phyloP scores from a whole-genome alignment of 2,329 filamentous ascomycete genomes.

The Aspergillus sp. region DNA sequence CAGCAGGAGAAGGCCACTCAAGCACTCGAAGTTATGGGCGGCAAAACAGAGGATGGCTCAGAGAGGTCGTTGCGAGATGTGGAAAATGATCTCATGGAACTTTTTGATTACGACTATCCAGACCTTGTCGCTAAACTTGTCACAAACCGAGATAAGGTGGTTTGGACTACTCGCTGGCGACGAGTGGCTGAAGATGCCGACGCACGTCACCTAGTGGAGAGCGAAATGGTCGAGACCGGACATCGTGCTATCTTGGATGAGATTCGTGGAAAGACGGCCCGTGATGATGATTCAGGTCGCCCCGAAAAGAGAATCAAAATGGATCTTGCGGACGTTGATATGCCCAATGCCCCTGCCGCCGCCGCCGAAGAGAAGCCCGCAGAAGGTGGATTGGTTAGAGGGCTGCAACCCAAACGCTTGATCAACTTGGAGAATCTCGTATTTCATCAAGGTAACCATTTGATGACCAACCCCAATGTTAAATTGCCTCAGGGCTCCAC shows the following conservation, averaged over 20 bases:
- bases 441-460: slow-evolving; percentile 96
- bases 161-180: slow-evolving; percentile 90
- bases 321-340: slow-evolving; percentile 82
- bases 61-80: slow-evolving; percentile 88
- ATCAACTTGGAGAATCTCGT: slow-evolving; percentile 95
- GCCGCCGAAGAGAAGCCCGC: slow-evolving; percentile 53
- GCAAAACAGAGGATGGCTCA: slow-evolving; percentile 69
- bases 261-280: slow-evolving; percentile 67
- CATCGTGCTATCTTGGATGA: slow-evolving; percentile 85
- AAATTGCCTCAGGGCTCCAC: slow-evolving; percentile 91
- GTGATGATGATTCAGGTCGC: slow-evolving; percentile 58
- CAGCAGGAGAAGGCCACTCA: slow-evolving; percentile 90
- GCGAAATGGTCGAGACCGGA: slow-evolving; percentile 87
- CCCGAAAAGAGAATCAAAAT: slow-evolving; percentile 80
- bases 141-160: slow-evolving; percentile 86
- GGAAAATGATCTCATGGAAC: slow-evolving; percentile 96
- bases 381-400: slow-evolving; percentile 73
- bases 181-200: slow-evolving; percentile 74
- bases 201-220: slow-evolving; percentile 74
- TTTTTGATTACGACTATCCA: slow-evolving; percentile 96
- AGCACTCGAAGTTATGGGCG: slow-evolving; percentile 79
- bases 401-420: slow-evolving; percentile 78
- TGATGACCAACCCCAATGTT: slow-evolving; percentile 99
- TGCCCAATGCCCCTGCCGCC: slow-evolving; percentile 59
- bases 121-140: slow-evolving; percentile 90